These are phyloP conservation scores for Metschnikowia anglica DNA, from an alignment of 805 yeast genomes.

Conservation along the genomic window DNA sequence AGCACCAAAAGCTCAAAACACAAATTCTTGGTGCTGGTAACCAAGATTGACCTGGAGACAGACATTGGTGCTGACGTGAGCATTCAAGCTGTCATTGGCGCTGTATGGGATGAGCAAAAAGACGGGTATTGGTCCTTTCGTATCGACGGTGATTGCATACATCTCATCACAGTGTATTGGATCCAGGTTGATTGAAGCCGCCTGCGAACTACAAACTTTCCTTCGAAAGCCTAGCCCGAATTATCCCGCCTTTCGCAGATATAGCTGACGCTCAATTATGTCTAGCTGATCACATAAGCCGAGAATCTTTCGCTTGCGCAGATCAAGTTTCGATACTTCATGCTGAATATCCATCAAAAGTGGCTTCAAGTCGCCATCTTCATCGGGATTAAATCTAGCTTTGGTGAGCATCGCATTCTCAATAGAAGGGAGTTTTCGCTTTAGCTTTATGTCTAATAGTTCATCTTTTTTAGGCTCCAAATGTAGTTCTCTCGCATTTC, in stretches of 20 bases:
- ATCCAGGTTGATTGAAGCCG: constrained; percentile 12
- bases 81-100: constrained; percentile 45
- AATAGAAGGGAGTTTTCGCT: background rate
- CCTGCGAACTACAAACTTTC: too few relatives aligned
- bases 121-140: constrained; percentile 52
- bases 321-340: constrained; percentile 2
- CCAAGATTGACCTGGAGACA: constrained; percentile 28
- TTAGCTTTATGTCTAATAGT: background rate
- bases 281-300: constrained; percentile 18
- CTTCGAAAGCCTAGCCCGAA: too few relatives aligned
- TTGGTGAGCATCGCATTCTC: background rate
- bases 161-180: constrained; percentile 23
- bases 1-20: constrained; percentile 50
- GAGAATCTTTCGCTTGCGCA: constrained; percentile 8
- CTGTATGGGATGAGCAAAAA: constrained; percentile 54
- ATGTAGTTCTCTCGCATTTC: constrained; percentile 8
- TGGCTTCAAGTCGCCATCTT: constrained; percentile 14
- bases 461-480: constrained; percentile 1
- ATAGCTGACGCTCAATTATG: constrained; percentile 14
- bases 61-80: constrained; percentile 22
- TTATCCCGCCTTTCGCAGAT: background rate
- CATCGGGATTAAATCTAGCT: constrained; percentile 17
- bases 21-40: constrained; percentile 53
- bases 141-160: constrained; percentile 24
- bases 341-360: background rate